Conservation (phyloP, 2,329 filamentous ascomycete genomes). For the Fusarium praegraminearum region DNA sequence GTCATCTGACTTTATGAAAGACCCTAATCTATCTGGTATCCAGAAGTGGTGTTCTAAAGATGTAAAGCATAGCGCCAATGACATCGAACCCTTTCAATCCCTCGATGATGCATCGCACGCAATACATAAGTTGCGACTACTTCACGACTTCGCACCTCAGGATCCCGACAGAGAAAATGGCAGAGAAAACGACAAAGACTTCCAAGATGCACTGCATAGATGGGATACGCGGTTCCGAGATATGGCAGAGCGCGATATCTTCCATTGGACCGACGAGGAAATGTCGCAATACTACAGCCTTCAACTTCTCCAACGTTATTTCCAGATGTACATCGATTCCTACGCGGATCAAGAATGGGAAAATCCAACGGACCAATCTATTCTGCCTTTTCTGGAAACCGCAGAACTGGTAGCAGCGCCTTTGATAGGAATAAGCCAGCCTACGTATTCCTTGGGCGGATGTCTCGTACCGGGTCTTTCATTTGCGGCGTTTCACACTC, state of each 20-base stretch:
- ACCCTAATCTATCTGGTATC: neutral
- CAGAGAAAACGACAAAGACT: accelerated
- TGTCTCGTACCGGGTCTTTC: conserved; percentile 1
- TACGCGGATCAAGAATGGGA: neutral
- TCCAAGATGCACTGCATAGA: neutral
- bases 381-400: neutral
- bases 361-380: neutral
- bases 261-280: neutral
- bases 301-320: neutral
- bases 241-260: neutral
- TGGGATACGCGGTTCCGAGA: neutral
- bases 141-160: conserved; percentile 10
- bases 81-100: neutral
- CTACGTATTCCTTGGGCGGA: conserved; percentile 3
- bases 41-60: neutral
- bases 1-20: neutral
- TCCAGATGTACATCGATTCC: neutral
- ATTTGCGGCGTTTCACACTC: neutral
- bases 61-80: accelerated
- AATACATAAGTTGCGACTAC: neutral
- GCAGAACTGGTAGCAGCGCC: conserved; percentile 5
- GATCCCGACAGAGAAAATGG: neutral
- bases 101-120: conserved; percentile 7
- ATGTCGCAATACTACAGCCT: neutral
- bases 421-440: neutral